Evolutionary conservation across 345 rosid genomes (phyloP), one percentile per base, ranked within the genome.

Genomic region (Chamaenerion angustifolium): DNA sequence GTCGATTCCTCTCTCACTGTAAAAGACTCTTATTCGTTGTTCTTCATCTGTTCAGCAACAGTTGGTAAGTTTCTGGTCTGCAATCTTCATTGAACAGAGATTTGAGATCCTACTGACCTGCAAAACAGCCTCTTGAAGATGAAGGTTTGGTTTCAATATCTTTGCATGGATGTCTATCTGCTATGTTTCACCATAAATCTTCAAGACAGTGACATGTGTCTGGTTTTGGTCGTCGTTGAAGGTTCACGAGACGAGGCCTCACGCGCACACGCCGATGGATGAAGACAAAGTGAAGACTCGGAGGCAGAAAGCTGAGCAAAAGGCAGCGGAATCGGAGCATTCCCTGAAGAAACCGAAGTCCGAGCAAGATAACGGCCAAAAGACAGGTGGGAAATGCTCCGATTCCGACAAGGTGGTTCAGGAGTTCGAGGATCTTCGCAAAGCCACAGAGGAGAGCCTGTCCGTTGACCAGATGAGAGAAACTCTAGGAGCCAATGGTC

Each of bases 261-360:
- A 71, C 56, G 69, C 66, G 1, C 83, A 74, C 49, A 10, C 31
- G 0, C 42, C 64, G 2, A 52, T 50, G 9, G 81, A 78, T 12
- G 94, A 85, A 4, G 78, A 72, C 18, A 83, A 71, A 71, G 69
- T 76, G 31, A 77, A 66, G 79, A 72, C 81, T 35, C 67, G 90
- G 70, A 89, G 85, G 77, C 88, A 83, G 63, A 89, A 85, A 52
- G 95, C 83, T n/a, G 85, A 78, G 65, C 79, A 67, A 68, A 71
- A 63, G 51, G 61, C 65, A 19, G 72, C 68, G 19, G 90, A 79
- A 56, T 67, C 68, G 11, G 82, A 71, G 47, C 80, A 77, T 16
- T 66, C 82, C 14, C 86, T 71, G 0, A 83, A 90, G 76, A 83
- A 83, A 56, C 56, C 73, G 0, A 85, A 77, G 56, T 19, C 66